Evolutionary conservation across 352 stramenopile genomes (phyloP), one percentile per base, ranked within the genome.

Genomic region (Globisporangium okanoganense): DNA sequence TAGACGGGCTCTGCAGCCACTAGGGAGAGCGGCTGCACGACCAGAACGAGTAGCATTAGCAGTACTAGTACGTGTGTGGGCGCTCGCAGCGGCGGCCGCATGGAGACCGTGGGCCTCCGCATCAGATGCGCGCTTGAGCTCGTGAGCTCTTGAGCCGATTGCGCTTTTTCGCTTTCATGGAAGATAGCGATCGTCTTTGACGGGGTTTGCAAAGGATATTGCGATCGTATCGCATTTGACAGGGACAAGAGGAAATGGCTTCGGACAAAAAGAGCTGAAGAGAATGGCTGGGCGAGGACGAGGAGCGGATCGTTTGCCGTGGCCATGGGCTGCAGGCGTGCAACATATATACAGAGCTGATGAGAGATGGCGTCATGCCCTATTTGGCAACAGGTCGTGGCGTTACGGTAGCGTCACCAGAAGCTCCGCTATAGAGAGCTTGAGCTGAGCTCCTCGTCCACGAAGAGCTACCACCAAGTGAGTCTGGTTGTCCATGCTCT

Each of bases 1-100:
- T 44, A 33, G 6, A 6, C 38, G 38, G 38, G 14, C 12, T 44
- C 8, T 18, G 36, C 36, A n/a, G 36, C 35, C 7, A 27, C 36
- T 24, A 53, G 7, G 14, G n/a, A n/a, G n/a, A 53, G 27, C 31
- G 62, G 35, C 5, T 55, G 41, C 6, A 54, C 43, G 1, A 44
- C 36, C 13, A 41, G 13, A 33, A 56, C 22, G 36, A 62, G 45
- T 36, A 74, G 40, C 22, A 76, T 33, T 33, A 33, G 29, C 29
- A 33, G 29, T 33, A 6, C 29, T 7, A 7, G 40, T 43, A 71
- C 29, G 5, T 67, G 36, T 1, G 49, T 24, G 9, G 65, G 27
- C n/a, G 67, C 49, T 0, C 14, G 45, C 10, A 8, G 24, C 51
- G 3, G 40, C 6, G 36, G 49, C 25, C 27, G 64, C 58, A 50